Percentiles rank a stretch among this genome's conserved stretches.
Conservation (phyloP, 2,329 filamentous ascomycete species). For the Penicillium sp. region DNA sequence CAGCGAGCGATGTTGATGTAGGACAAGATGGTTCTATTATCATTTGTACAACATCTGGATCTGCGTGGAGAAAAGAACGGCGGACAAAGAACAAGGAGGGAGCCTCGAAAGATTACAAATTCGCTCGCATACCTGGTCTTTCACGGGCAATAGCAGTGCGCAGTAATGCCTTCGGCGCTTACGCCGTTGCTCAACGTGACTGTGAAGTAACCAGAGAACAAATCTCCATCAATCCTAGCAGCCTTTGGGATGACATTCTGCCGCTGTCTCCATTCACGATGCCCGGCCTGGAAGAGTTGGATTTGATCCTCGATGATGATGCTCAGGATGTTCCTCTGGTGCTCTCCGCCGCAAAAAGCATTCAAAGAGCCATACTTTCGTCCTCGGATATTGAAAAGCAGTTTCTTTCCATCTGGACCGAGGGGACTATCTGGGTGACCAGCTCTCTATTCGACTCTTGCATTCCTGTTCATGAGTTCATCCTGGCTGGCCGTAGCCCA, state of each 20-base stretch:
- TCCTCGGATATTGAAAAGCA: slow-evolving; percentile 48
- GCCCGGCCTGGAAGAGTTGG: slow-evolving; percentile 48
- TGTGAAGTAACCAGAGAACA: slow-evolving; percentile 74
- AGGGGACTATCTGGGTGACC: slow-evolving; percentile 43
- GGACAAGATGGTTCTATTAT: slow-evolving; percentile 94
- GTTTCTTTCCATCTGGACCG: slow-evolving; percentile 28
- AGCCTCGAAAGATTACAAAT: slow-evolving; percentile 88
- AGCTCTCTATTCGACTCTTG: slow-evolving; percentile 65
- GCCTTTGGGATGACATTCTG: slow-evolving; percentile 71
- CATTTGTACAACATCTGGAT: slow-evolving; percentile 85
- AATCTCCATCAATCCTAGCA: slow-evolving; percentile 65
- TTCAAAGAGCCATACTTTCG: slow-evolving; percentile 45
- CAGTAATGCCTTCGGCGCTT: slow-evolving; percentile 86
- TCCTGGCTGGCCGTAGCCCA: slow-evolving; percentile 72
- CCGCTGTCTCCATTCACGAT: slow-evolving; percentile 67
- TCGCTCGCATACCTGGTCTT: slow-evolving; percentile 82
- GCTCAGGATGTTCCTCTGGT: slow-evolving; percentile 38
- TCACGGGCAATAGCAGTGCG: slow-evolving; percentile 81
- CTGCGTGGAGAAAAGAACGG: slow-evolving; percentile 86
- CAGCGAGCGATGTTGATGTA: slow-evolving; percentile 80
- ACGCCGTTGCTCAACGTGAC: slow-evolving; percentile 81
- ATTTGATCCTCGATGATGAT: slow-evolving; percentile 42
- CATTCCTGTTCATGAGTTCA: slow-evolving; percentile 80
- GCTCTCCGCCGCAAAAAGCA: slow-evolving; percentile 25
- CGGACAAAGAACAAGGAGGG: slow-evolving; percentile 74